Evolutionary conservation across 192 early-diverging fungal genomes (phyloP).

Genomic region (Rhizoclosmatium sp.): DNA sequence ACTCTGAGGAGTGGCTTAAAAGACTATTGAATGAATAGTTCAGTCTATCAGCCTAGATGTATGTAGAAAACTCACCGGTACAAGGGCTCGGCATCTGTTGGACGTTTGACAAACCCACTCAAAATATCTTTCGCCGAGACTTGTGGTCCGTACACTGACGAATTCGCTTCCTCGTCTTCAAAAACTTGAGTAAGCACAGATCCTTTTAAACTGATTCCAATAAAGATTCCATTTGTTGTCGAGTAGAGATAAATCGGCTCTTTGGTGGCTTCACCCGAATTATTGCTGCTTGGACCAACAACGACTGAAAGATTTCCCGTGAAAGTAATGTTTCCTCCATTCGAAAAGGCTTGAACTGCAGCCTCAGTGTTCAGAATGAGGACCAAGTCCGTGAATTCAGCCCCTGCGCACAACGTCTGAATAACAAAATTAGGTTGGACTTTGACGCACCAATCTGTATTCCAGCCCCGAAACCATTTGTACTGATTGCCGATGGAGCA

Average conservation of each 20-base stretch:
- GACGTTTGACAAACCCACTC: not conserved
- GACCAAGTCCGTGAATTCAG: slow-evolving; percentile 57
- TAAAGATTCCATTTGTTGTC: not conserved
- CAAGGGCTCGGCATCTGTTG: not conserved
- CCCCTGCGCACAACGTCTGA: slow-evolving; percentile 13
- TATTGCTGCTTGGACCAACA: slow-evolving; percentile 62
- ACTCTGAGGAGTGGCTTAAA: too few species aligned
- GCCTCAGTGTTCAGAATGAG: slow-evolving; percentile 58
- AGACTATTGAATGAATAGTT: too few species aligned
- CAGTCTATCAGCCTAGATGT: not conserved
- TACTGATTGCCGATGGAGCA: not conserved
- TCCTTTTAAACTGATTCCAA: slow-evolving; percentile 73
- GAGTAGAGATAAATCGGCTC: not conserved
- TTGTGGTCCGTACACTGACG: slow-evolving; percentile 71
- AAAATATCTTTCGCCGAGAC: not conserved
- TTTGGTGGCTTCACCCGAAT: not conserved
- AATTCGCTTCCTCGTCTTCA: slow-evolving; percentile 86
- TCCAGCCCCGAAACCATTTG: not conserved
- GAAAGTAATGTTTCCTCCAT: slow-evolving; percentile 87
- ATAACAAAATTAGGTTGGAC: too few species aligned
- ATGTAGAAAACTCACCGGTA: slow-evolving; percentile 1
- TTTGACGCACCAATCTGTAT: not conserved
- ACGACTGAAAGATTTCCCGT: slow-evolving; percentile 80
- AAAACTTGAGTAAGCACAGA: slow-evolving; percentile 66
- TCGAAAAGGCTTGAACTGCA: slow-evolving; percentile 75